Base-by-base conservation (phyloP, 2,329 filamentous ascomycete species). In the Cyclaneusma minus region DNA sequence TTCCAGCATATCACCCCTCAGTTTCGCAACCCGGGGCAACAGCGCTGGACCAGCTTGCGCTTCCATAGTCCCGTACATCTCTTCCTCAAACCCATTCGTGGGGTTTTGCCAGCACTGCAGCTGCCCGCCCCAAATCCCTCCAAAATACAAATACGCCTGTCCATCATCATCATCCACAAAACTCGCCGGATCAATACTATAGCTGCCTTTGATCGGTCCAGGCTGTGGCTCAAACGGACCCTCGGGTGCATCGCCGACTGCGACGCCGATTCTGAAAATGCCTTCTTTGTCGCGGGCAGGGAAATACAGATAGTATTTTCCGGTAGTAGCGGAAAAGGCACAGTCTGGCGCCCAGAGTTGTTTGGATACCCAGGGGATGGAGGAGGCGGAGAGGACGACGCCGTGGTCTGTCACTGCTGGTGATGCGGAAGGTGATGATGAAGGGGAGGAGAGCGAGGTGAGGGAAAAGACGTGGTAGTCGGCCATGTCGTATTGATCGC, bases 301-400 rank as follows among this genome's bases (percentile, higher is more conserved):
- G 56, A 82, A 84, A 55, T 72, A 81, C 2, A 85, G 62, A 48
- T 78, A 81, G 56, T 77, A 84, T 50, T 72, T 72, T 40, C 64
- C 75, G 47, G 76, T 60, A 41, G 47, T 51, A 2, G 77, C 79
- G 3, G 77, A 77, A n/a, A n/a, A n/a, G n/a, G n/a, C n/a, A n/a
- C n/a, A n/a, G 49, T 85, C 79, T 10, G 80, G 79, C 0, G 79
- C 79, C 79, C 79, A 85, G 25, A 84, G 62, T 49, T 87, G 79
- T 53, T 80, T 81, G 15, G 64, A 70, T 0, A 71, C 78, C 79
- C 79, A 85, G 16, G 77, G 76, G 16, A 85, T 58, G 41, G 81
- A 70, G 25, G 66, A 59, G 22, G 64, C 56, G 28, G 58, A 60
- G 21, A 87, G 64, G 9, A 64, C 76, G 25, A 78, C 59, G 41